Percentiles rank a stretch among this genome's conserved stretches.
These are phyloP conservation scores for Thyridium curvatum DNA, from an alignment of 2,329 filamentous ascomycete species.

Conservation along the genomic window DNA sequence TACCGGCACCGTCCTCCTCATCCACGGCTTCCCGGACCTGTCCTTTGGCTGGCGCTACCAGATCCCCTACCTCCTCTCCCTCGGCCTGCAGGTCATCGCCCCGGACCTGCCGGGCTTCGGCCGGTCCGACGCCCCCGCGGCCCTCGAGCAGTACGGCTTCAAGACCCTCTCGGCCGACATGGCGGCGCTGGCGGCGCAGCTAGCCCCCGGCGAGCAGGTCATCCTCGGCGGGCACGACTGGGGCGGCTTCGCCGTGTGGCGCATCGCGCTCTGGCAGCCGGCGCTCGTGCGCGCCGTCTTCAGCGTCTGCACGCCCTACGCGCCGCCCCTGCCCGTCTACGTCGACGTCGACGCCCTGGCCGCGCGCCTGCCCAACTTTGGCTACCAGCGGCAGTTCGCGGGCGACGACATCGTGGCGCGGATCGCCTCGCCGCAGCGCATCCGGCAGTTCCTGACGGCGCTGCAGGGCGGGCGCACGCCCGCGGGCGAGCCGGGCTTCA, in stretches of 20 bases:
- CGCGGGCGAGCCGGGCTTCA: conserved; percentile 51
- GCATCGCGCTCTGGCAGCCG: conserved; percentile 67
- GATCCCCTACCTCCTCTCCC: conserved; percentile 66
- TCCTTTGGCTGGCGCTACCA: conserved; percentile 85
- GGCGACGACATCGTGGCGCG: conserved; percentile 58
- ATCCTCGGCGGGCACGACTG: conserved; percentile 91
- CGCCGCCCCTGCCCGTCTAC: conserved; percentile 44
- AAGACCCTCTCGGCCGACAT: conserved; percentile 73
- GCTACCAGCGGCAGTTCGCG: conserved; percentile 77
- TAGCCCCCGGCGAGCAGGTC: conserved; percentile 35
- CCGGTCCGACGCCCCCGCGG: conserved; percentile 62
- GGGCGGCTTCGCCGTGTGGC: conserved; percentile 75
- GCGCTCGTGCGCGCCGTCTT: conserved; percentile 69
- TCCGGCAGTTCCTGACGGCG: conserved; percentile 64
- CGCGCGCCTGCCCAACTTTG: conserved; percentile 59
- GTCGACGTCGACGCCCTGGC: conserved; percentile 50
- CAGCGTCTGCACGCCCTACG: conserved; percentile 73
- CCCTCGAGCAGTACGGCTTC: conserved; percentile 57
- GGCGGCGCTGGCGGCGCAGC: conserved; percentile 59
- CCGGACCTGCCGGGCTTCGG: conserved; percentile 87
- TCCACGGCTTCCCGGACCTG: conserved; percentile 81
- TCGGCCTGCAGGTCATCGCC: conserved; percentile 73
- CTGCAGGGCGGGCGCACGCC: conserved; percentile 62
- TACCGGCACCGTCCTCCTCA: conserved; percentile 25
- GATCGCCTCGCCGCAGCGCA: conserved; percentile 42